phyloP scores from a whole-genome alignment of 2,329 filamentous ascomycete species.

The Diaporthe citriasiana region DNA sequence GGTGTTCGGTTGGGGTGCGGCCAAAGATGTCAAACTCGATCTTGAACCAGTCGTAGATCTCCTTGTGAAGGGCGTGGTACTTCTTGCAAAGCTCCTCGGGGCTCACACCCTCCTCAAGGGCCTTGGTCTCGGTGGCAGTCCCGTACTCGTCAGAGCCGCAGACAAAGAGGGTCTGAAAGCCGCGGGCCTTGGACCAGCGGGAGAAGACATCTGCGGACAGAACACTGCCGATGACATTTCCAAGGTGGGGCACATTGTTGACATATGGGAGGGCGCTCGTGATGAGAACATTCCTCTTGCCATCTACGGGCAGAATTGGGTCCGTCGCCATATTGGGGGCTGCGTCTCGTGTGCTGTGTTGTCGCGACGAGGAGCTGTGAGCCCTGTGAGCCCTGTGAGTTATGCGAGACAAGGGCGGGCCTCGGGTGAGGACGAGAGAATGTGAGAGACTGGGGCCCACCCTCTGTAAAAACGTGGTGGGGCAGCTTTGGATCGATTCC shows the following conservation, averaged over 20 bases:
- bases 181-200: constrained; percentile 84
- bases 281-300: constrained; percentile 89
- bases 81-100: constrained; percentile 91
- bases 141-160: constrained; percentile 96
- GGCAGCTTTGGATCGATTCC: constrained; percentile 15
- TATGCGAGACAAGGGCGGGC: constrained; percentile 7
- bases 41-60: constrained; percentile 96
- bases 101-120: constrained; percentile 86
- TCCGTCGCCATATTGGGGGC: constrained; percentile 34
- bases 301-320: constrained; percentile 75
- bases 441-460: constrained; percentile 14
- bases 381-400: neutral
- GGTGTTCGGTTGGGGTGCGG: constrained; percentile 87
- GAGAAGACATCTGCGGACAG: constrained; percentile 91
- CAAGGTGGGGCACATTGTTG: constrained; percentile 84
- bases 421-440: constrained; percentile 11
- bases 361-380: neutral
- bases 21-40: constrained; percentile 97
- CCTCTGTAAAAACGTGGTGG: constrained; percentile 34
- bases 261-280: constrained; percentile 94
- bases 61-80: constrained; percentile 90
- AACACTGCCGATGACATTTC: constrained; percentile 89
- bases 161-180: constrained; percentile 84
- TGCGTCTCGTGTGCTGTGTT: neutral
- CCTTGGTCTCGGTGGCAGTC: constrained; percentile 95